Percentiles rank a stretch among this genome's conserved stretches.
These are phyloP conservation scores for Ajuga reptans DNA, from an alignment of 305 asterid species.

Conservation along the genomic window DNA sequence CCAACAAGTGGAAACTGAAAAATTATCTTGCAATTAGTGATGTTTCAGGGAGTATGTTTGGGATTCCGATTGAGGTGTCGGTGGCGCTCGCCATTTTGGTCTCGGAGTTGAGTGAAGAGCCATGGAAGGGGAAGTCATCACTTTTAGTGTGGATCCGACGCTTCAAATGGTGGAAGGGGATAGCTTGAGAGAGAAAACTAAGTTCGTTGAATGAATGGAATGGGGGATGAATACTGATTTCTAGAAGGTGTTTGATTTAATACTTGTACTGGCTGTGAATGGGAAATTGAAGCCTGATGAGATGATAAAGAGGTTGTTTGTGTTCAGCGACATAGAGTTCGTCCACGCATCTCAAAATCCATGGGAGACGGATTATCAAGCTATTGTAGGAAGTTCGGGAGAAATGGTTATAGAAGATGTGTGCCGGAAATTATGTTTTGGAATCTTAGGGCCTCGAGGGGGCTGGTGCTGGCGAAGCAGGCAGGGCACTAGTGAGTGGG, in stretches of 20 bases:
- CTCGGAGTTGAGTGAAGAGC: conserved; percentile 35
- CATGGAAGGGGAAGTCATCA: conserved; percentile 43
- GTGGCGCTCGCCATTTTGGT: conserved; percentile 38
- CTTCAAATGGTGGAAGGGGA: conserved; percentile 32
- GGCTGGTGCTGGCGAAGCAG: no score
- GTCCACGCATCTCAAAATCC: conserved; percentile 26
- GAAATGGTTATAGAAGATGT: conserved; percentile 20
- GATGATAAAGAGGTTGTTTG: conserved; percentile 41
- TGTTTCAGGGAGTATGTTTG: conserved; percentile 34
- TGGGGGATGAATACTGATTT: no score
- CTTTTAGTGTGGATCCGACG: conserved; percentile 24
- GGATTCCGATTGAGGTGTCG: conserved; percentile 35
- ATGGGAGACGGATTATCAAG: conserved; percentile 38
- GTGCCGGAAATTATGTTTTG: conserved; percentile 48
- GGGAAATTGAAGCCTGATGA: conserved; percentile 22
- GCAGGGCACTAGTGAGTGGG: no score
- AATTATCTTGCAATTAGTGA: conserved; percentile 35
- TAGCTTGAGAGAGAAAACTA: conserved; percentile 2
- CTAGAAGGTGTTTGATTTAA: conserved; percentile 40
- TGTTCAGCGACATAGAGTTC: conserved; percentile 45
- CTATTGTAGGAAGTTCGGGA: conserved; percentile 28
- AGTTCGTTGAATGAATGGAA: conserved; percentile 28
- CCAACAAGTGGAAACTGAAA: conserved; percentile 28
- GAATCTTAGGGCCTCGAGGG: conserved; percentile 37
- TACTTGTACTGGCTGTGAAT: conserved; percentile 28